Percentiles rank a stretch among this genome's conserved stretches.
Evolutionary conservation across 2,329 filamentous ascomycete species (phyloP).

Genomic region (Aspergillus sp.): DNA sequence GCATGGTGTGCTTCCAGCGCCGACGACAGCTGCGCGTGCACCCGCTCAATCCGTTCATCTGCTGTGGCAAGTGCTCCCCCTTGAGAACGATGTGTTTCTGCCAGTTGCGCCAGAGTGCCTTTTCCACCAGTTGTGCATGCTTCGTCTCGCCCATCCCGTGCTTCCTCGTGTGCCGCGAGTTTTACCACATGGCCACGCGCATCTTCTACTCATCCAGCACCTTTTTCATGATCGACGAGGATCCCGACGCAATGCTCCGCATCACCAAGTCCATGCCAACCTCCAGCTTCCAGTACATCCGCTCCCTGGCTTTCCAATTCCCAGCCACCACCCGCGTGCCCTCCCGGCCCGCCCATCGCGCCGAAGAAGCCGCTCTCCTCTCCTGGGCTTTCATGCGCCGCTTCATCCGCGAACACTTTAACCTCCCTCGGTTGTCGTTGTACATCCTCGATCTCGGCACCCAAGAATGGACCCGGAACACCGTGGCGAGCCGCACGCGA

Average conservation of each 20-base stretch:
- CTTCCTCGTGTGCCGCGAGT: slow-evolving; percentile 16
- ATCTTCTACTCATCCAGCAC: slow-evolving; percentile 15
- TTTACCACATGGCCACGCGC: slow-evolving; percentile 14
- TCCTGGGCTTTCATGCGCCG: slow-evolving; percentile 19
- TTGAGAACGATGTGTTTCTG: slow-evolving; percentile 16
- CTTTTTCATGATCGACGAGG: slow-evolving; percentile 17
- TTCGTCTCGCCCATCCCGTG: slow-evolving; percentile 16
- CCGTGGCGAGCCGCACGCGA: slow-evolving; percentile 2
- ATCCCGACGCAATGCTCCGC: slow-evolving; percentile 16
- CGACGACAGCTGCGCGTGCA: slow-evolving; percentile 6
- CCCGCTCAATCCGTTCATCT: slow-evolving; percentile 6
- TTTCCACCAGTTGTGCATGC: slow-evolving; percentile 18
- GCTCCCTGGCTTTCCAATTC: slow-evolving; percentile 16
- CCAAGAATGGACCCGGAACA: no score
- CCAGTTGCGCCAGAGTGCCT: slow-evolving; percentile 12
- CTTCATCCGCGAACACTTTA: slow-evolving; percentile 22
- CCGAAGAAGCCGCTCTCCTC: slow-evolving; percentile 7
- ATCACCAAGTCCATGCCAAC: slow-evolving; percentile 13
- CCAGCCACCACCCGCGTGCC: slow-evolving; percentile 6
- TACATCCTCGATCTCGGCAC: slow-evolving; percentile 13
- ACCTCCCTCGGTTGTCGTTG: slow-evolving; percentile 12
- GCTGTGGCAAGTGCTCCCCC: slow-evolving; percentile 18
- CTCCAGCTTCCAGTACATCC: slow-evolving; percentile 11
- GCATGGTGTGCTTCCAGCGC: slow-evolving; percentile 10
- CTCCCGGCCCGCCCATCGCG: slow-evolving; percentile 1